Base-by-base conservation (phyloP, 2,329 filamentous ascomycete species). In the Paracamarosporium sp. region DNA sequence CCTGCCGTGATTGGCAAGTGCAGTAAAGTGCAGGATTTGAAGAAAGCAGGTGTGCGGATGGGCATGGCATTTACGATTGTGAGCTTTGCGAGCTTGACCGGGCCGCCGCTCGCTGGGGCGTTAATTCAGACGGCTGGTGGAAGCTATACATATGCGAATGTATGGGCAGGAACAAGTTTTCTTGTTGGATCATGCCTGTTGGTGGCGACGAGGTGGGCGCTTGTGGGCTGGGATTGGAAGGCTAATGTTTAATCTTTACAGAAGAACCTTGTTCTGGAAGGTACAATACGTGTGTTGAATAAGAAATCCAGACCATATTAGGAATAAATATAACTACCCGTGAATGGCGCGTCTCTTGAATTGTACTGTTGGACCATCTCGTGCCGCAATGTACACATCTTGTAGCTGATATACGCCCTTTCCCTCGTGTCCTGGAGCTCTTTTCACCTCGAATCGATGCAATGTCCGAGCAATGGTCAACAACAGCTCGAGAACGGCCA, bases 391-490 rank as follows among this genome's bases (percentile, higher is more conserved):
- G 28, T 4, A 46, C 2, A n/a, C 27, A 31, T 46, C 44, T 20
- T 12, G n/a, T 13, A 46, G 3, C 12, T 46, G 27, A 13, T 20
- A 46, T 1, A 33, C 6, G 2, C n/a, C 27, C 11, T 15, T 25
- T 15, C 44, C 28, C 15, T 31, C 15, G 20, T 7, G n/a, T 8
- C 44, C 40, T 25, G 40, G 40, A 13, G 25, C 25, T 22, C 27
- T 46, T 31, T 13, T 31, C 27, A 46, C 27, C 6, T 46, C 44
- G 20, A 46, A 46, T 17, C 44, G 27, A 20, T 33, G 44, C n/a
- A 46, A 17, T 31, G 27, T 46, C 7, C 27, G 27, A 31, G 44
- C 31, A 59, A 78, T 82, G 82, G 89, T 86, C 78, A 56, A 15
- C 33, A 50, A 25, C 40, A 59, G 6, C 33, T 59, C 53, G 4